Conservation (phyloP, 805 yeast species). For the Sugiyamaella marilandica region DNA sequence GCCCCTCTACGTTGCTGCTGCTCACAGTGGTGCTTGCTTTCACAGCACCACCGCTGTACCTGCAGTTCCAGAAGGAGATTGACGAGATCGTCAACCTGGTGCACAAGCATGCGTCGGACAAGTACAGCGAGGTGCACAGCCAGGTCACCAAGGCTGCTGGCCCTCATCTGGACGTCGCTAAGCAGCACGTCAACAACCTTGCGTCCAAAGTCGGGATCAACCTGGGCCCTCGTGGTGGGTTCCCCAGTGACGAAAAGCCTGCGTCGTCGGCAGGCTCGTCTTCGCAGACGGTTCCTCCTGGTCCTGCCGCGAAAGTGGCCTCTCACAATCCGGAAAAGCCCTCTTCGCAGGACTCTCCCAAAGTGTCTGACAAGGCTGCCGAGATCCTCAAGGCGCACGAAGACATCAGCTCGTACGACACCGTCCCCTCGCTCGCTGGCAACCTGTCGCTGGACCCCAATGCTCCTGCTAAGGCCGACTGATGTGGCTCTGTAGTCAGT, state of each 20-base stretch:
- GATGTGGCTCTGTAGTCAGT: not conserved
- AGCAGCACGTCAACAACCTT: conserved; percentile 22
- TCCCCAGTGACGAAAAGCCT: conserved; percentile 22
- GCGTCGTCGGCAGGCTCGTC: conserved; percentile 13
- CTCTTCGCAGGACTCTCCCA: not conserved
- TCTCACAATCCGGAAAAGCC: conserved; percentile 5
- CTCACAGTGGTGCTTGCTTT: conserved; percentile 57
- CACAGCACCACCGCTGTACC: conserved; percentile 70
- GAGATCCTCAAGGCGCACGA: conserved; percentile 16
- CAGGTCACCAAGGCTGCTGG: conserved; percentile 31
- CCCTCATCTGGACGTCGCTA: conserved; percentile 33
- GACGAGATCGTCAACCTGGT: conserved; percentile 41
- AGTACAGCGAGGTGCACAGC: conserved; percentile 22
- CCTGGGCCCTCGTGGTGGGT: conserved; percentile 29
- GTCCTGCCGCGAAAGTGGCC: conserved; percentile 21
- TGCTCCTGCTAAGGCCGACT: conserved; percentile 5
- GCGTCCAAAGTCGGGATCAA: conserved; percentile 26
- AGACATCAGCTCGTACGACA: conserved; percentile 23
- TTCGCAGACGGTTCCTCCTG: conserved; percentile 15
- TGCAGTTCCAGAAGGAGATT: conserved; percentile 69
- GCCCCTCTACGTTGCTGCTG: conserved; percentile 63
- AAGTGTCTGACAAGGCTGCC: conserved; percentile 12
- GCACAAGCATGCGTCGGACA: conserved; percentile 24
- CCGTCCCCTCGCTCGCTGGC: conserved; percentile 33
- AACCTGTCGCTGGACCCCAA: conserved; percentile 20